These are phyloP conservation scores for Tricholoma sp. DNA, from an alignment of 768 basidiomycete species.

Conservation along the genomic window DNA sequence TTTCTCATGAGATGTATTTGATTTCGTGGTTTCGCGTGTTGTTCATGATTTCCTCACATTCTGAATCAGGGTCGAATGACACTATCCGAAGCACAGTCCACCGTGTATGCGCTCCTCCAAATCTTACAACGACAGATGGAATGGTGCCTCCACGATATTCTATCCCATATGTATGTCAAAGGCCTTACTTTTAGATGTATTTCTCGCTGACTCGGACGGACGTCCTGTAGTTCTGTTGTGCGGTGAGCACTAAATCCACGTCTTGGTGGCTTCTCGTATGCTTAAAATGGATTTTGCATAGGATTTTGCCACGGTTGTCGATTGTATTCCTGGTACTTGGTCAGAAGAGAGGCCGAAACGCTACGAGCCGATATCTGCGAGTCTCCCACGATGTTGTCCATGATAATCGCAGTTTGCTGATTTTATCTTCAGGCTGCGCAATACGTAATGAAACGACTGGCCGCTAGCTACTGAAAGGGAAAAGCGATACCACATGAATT, in stretches of 20 bases:
- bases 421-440: slow-evolving; percentile 22
- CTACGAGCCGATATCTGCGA: slow-evolving; percentile 41
- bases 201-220: too few species aligned
- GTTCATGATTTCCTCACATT: not conserved
- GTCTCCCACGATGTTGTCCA: slow-evolving; percentile 4
- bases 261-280: not conserved
- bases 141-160: slow-evolving; percentile 52
- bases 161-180: slow-evolving; percentile 49
- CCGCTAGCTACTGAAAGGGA: slow-evolving; percentile 33
- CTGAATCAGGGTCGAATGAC: slow-evolving; percentile 36
- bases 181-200: not conserved
- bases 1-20: slow-evolving; percentile 43
- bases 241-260: slow-evolving; percentile 18
- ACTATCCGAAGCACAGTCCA: slow-evolving; percentile 47
- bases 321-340: slow-evolving; percentile 49
- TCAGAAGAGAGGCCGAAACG: slow-evolving; percentile 40
- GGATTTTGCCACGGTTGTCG: slow-evolving; percentile 39
- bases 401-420: not conserved
- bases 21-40: not conserved
- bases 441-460: slow-evolving; percentile 35
- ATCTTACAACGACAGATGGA: slow-evolving; percentile 15
- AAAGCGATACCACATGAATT: too few species aligned
- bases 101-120: slow-evolving; percentile 41
- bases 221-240: slow-evolving; percentile 23
- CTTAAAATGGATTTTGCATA: slow-evolving; percentile 18